phyloP scores from a whole-genome alignment of 225 moss, liverwort and hornwort genomes.

The Sphagnum tenellum region DNA sequence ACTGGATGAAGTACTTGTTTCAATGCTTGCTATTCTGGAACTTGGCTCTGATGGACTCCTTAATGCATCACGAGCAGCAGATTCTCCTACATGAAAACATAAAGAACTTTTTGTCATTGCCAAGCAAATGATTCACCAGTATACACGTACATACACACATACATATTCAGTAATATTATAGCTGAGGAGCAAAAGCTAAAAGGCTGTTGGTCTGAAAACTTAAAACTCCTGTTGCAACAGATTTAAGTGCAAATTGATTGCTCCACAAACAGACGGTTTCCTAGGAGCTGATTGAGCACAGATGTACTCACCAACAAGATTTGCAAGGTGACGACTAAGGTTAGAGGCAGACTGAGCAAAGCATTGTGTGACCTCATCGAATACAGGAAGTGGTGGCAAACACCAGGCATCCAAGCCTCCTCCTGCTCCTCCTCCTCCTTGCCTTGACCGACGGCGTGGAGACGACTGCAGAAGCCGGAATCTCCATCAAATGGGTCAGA shows the following conservation, averaged over 20 bases:
- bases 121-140: background rate
- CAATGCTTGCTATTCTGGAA: constrained; percentile 21
- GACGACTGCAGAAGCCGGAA: too few species aligned
- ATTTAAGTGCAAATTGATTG: background rate
- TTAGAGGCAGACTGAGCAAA: constrained; percentile 72
- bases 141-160: background rate
- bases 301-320: constrained; percentile 47
- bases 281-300: too few species aligned
- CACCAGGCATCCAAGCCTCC: constrained; percentile 31
- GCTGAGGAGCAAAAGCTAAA: background rate
- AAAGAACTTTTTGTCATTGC: too few species aligned
- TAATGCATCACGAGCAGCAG: constrained; percentile 47
- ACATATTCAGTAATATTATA: background rate
- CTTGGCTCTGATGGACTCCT: constrained; percentile 30
- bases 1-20: constrained; percentile 14
- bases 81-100: constrained; percentile 42
- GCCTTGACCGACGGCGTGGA: too few species aligned
- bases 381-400: constrained; percentile 44
- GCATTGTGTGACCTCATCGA: constrained; percentile 62
- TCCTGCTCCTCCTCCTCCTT: constrained; percentile 4
- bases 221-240: background rate
- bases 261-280: too few species aligned
- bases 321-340: constrained; percentile 65
- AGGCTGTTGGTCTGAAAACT: background rate
- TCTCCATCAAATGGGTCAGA: too few species aligned